Conservation (phyloP, 129 eudicot species). For the Centrapalus pauciflorus region DNA sequence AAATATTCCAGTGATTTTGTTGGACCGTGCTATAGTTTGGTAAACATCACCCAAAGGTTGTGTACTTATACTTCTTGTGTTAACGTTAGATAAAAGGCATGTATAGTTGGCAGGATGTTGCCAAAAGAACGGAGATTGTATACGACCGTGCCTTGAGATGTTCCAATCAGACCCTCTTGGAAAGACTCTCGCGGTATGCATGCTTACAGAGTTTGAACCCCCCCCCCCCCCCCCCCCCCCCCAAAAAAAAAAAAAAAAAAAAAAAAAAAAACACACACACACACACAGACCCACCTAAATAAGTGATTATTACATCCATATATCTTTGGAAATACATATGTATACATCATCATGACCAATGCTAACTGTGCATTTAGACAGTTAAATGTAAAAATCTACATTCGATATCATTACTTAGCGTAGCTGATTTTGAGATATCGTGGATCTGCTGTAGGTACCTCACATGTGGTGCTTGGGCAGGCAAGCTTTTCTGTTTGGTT, state of each 20-base stretch:
- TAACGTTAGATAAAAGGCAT: slow-evolving; percentile 69
- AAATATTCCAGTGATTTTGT: neutral
- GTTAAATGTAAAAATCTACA: neutral
- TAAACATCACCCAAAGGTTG: neutral
- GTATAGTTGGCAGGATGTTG: slow-evolving; percentile 98
- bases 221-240: no score
- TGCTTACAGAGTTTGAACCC: neutral
- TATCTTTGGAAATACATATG: no score
- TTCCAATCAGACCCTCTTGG: slow-evolving; percentile 75
- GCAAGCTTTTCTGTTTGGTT: slow-evolving; percentile 94
- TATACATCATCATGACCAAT: no score
- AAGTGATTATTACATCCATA: neutral
- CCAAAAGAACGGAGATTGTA: slow-evolving; percentile 86
- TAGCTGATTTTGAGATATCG: slow-evolving; percentile 3
- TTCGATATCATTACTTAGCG: neutral
- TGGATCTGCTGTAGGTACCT: slow-evolving; percentile 61
- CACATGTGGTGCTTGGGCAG: slow-evolving; percentile 95
- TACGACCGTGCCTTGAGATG: slow-evolving; percentile 84
- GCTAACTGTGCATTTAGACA: no score
- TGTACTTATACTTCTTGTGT: slow-evolving; percentile 4
- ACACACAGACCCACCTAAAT: no score
- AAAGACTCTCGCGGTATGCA: slow-evolving; percentile 80
- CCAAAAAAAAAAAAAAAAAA: no score
- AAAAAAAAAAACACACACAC: no score
- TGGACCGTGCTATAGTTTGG: neutral